Evolutionary conservation across 148 eudicot genomes (phyloP).

Genomic region (Rhododendron kiyosumense): DNA sequence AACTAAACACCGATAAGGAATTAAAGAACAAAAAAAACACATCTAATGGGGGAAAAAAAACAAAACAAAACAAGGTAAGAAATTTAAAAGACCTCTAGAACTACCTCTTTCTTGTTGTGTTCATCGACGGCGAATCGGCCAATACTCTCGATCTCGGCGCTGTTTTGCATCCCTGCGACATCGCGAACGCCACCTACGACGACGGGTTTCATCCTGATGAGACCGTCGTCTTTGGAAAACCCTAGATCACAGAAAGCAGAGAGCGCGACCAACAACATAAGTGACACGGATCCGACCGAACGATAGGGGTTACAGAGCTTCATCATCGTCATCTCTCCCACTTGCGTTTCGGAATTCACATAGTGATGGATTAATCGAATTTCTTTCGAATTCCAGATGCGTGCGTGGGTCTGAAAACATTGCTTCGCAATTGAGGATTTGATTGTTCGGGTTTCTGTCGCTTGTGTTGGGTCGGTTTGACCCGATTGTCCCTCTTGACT

Average conservation of each 20-base stretch:
- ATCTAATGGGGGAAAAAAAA: not conserved
- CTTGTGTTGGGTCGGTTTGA: not conserved
- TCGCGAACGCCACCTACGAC: slow-evolving; percentile 21
- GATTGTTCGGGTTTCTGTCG: not conserved
- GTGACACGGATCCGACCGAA: not conserved
- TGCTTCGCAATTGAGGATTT: not conserved
- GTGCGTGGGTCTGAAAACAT: not conserved
- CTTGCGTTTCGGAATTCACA: not conserved
- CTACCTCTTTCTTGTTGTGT: slow-evolving; percentile 50
- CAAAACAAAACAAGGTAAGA: not conserved
- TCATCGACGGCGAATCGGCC: slow-evolving; percentile 57
- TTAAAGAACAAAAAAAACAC: not conserved
- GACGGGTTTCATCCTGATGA: slow-evolving; percentile 33
- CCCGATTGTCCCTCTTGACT: not conserved
- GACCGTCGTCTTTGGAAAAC: slow-evolving; percentile 26
- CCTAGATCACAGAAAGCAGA: slow-evolving; percentile 24
- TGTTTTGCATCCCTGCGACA: slow-evolving; percentile 7
- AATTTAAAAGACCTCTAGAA: not conserved
- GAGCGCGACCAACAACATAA: slow-evolving; percentile 9
- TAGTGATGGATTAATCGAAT: not conserved
- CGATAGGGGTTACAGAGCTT: not conserved
- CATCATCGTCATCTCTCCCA: not conserved
- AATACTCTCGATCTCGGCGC: slow-evolving; percentile 34
- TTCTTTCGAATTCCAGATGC: not conserved
- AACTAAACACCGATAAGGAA: not conserved